Evolutionary conservation across 768 basidiomycete genomes (phyloP).

Genomic region (Cystofilobasidium ferigula): DNA sequence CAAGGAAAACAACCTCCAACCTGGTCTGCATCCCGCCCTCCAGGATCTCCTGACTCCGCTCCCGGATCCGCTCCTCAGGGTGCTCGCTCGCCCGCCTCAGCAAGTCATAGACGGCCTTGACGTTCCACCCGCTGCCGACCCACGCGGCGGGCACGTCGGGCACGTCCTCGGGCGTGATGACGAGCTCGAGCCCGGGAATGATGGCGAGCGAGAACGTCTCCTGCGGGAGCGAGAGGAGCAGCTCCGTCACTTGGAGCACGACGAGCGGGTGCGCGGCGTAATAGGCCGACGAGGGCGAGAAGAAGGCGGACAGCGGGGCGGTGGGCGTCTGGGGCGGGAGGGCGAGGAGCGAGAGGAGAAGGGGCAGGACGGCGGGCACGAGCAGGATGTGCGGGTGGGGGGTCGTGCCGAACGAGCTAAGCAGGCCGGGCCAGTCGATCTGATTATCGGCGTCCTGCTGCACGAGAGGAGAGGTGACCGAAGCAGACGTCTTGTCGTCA

Average conservation of each 20-base stretch:
- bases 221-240: constrained; percentile 71
- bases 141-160: constrained; percentile 9
- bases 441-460: constrained; percentile 28
- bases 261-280: constrained; percentile 55
- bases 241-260: constrained; percentile 76
- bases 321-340: constrained; percentile 60
- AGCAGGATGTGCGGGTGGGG: constrained; percentile 68
- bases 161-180: constrained; percentile 15
- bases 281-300: constrained; percentile 30
- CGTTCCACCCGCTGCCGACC: constrained; percentile 22
- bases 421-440: constrained; percentile 69
- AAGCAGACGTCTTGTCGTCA: background rate
- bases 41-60: constrained; percentile 30
- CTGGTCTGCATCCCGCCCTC: constrained; percentile 33
- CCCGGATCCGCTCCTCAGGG: constrained; percentile 18
- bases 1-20: constrained; percentile 88
- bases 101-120: constrained; percentile 19
- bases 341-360: constrained; percentile 75
- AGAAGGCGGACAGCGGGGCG: constrained; percentile 35
- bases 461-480: background rate
- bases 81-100: constrained; percentile 11
- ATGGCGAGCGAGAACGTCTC: constrained; percentile 90
- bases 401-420: constrained; percentile 74
- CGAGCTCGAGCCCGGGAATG: constrained; percentile 45
- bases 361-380: constrained; percentile 66